Evolutionary conservation across 148 eudicot species (phyloP).

Genomic region (Tetragonia tetragonoides): DNA sequence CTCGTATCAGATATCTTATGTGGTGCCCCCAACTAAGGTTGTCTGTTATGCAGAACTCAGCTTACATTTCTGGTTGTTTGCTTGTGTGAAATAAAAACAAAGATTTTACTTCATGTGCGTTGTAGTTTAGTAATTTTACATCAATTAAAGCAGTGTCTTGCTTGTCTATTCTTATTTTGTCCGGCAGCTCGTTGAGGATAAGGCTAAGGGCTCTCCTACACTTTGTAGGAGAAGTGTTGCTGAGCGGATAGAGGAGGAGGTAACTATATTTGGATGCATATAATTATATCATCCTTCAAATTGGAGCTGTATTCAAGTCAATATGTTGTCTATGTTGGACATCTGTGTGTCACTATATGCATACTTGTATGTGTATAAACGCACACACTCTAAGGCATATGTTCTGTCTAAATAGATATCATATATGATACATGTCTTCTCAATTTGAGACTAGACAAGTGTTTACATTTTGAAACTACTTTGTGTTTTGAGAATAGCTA

Average conservation of each 20-base stretch:
- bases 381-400: neutral
- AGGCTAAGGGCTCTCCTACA: conserved; percentile 48
- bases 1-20: conserved; percentile 67
- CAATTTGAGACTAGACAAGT: too few species aligned
- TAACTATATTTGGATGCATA: conserved; percentile 21
- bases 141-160: neutral
- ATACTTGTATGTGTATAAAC: neutral
- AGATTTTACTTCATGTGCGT: neutral
- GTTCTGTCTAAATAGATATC: too few species aligned
- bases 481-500: neutral
- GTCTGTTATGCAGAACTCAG: neutral
- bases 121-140: neutral
- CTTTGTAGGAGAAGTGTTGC: conserved; percentile 54
- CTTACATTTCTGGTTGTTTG: neutral
- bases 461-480: too few species aligned
- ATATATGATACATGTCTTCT: too few species aligned
- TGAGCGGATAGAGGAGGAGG: conserved; percentile 81
- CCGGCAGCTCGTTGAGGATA: conserved; percentile 70
- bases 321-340: neutral
- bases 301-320: neutral
- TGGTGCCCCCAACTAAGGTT: conserved; percentile 88
- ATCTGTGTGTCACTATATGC: neutral
- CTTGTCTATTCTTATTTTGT: neutral
- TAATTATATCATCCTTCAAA: neutral
- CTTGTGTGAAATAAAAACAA: neutral